Conservation (phyloP, 2,329 filamentous ascomycete species). For the Trichothecium roseum region DNA sequence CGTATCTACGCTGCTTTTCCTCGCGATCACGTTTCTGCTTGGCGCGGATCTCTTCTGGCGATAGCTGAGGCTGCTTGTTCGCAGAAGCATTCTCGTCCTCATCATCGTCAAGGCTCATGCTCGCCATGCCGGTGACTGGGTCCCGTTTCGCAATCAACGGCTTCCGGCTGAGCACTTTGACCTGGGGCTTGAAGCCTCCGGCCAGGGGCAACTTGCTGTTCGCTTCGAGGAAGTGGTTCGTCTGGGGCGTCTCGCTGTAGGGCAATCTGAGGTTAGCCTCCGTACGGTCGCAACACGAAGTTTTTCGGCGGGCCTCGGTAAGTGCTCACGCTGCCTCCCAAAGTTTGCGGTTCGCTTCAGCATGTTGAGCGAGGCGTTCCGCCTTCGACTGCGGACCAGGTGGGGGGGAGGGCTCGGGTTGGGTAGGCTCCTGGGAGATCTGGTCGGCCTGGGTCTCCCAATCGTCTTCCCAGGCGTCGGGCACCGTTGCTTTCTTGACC, state of each 20-base stretch:
- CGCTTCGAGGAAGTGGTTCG: conserved; percentile 65
- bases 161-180: conserved; percentile 79
- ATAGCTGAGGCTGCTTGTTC: conserved; percentile 50
- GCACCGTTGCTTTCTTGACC: conserved; percentile 36
- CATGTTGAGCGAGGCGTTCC: conserved; percentile 70
- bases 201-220: conserved; percentile 50
- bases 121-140: conserved; percentile 35
- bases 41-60: conserved; percentile 65
- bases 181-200: conserved; percentile 65
- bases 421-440: conserved; percentile 13
- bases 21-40: conserved; percentile 72
- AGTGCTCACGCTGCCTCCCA: conserved; percentile 75
- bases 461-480: conserved; percentile 84
- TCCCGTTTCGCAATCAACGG: conserved; percentile 54
- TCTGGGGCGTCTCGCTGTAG: conserved; percentile 59
- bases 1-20: conserved; percentile 84
- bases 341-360: conserved; percentile 71
- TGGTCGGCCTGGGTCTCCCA: conserved; percentile 74
- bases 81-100: conserved; percentile 58
- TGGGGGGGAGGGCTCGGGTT: conserved; percentile 19
- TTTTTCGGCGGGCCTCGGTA: conserved; percentile 1
- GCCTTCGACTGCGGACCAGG: conserved; percentile 52
- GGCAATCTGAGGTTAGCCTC: conserved; percentile 4
- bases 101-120: conserved; percentile 36
- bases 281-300: no score